These are phyloP conservation scores for Pascua guehoae DNA, from an alignment of 1,284 basidiomycete genomes.

Conservation along the genomic window DNA sequence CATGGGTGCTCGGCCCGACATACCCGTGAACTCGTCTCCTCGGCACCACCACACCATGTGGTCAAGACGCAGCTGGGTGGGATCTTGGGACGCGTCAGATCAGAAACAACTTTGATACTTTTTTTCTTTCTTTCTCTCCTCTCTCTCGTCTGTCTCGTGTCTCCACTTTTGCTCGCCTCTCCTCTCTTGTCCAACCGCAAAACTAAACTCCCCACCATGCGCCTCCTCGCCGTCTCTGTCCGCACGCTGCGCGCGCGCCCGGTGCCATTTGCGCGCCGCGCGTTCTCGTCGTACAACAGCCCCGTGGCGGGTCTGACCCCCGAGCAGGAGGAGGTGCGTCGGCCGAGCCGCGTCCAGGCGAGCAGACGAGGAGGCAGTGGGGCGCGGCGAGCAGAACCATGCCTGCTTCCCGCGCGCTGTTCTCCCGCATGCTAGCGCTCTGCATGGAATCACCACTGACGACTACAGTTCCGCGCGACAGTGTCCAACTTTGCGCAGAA, in stretches of 20 bases:
- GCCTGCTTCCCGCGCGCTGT: background rate
- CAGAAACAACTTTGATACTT: too few species aligned
- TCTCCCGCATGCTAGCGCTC: background rate
- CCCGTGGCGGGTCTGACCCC: conserved; percentile 76
- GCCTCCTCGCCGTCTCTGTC: background rate
- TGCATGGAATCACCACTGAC: background rate
- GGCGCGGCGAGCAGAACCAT: background rate
- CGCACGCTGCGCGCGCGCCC: background rate
- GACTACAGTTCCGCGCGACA: conserved; percentile 68
- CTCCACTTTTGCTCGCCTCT: too few species aligned
- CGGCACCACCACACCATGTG: too few species aligned
- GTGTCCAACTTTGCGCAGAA: conserved; percentile 71
- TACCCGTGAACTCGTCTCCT: too few species aligned
- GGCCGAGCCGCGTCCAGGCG: background rate
- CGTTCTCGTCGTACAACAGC: conserved; percentile 59
- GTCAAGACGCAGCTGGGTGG: too few species aligned
- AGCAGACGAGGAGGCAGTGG: background rate
- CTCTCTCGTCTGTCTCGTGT: too few species aligned
- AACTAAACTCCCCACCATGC: too few species aligned
- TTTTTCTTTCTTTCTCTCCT: too few species aligned
- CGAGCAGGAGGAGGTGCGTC: conserved; percentile 71
- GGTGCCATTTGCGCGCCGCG: conserved; percentile 8
- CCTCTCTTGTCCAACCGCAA: too few species aligned
- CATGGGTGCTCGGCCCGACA: too few species aligned
- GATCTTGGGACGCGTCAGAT: too few species aligned